Conservation (phyloP, 129 eudicot species). For the Gnaphalium uliginosum region DNA sequence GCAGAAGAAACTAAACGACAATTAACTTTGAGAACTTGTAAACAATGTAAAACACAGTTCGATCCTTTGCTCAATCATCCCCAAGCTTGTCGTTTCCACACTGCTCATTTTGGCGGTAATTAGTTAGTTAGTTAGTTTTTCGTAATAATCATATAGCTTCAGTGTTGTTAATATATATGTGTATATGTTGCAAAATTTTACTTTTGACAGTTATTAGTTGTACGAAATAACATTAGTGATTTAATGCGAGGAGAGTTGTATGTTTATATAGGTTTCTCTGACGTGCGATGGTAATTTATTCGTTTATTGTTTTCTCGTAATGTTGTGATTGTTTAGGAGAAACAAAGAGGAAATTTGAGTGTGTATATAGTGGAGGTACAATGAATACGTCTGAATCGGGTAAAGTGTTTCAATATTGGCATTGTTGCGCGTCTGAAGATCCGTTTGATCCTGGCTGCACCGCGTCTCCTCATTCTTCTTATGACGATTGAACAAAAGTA, state of each 20-base stretch:
- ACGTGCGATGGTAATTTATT: not conserved
- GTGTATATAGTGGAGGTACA: conserved; percentile 88
- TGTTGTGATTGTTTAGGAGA: conserved; percentile 59
- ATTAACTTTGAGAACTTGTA: conserved; percentile 64
- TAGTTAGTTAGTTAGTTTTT: not conserved
- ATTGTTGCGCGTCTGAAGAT: conserved; percentile 98
- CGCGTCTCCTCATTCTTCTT: conserved; percentile 86
- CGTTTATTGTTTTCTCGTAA: not conserved
- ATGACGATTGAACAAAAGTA: conserved; percentile 52
- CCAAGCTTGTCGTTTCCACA: conserved; percentile 87
- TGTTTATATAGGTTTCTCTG: not conserved
- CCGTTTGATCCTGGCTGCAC: conserved; percentile 98
- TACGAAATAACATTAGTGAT: no score
- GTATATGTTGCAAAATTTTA: not conserved
- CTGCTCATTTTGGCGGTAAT: conserved; percentile 99
- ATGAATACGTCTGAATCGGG: conserved; percentile 86
- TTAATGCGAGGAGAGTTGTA: not conserved
- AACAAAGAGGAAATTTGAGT: conserved; percentile 97
- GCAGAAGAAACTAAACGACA: conserved; percentile 31
- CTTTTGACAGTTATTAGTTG: no score
- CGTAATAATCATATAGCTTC: no score
- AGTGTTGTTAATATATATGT: not conserved
- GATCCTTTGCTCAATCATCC: conserved; percentile 79
- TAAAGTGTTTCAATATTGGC: conserved; percentile 91
- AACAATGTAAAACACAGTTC: conserved; percentile 88